Base-by-base conservation (phyloP, 306 rosid species). In the Vicia sativa region DNA sequence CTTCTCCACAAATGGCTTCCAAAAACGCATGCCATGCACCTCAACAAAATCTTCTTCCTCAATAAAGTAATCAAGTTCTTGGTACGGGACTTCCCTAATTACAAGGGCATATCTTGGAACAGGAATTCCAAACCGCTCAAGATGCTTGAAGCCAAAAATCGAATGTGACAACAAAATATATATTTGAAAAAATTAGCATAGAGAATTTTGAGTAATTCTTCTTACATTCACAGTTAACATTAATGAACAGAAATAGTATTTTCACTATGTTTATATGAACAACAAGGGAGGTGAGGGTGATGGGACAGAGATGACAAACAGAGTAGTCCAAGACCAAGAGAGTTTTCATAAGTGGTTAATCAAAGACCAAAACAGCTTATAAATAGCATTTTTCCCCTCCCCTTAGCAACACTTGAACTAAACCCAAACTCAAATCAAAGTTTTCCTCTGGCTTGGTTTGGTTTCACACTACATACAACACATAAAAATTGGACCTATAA, bases 1-100 rank as follows among this genome's bases (percentile, higher is more conserved):
- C 88, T 93, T 93, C 86, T 93, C 99, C 74, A 93, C 99, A 85
- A 93, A 93, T 60, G 99, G 99, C 77, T 93, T 93, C 87, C 86
- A 90, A 50, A 93, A 93, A 18, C 97, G 95, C 67, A 64, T 56
- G 74, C 96, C 96, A 74, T 71, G 79, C 75, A 93, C 97, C 84
- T 93, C 97, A 57, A 93, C 96, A 81, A 88, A 93, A 74, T 93
- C 99, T 79, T 93, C 99, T 82, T 88, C 96, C 87, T 93, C 99
- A 42, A 79, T 49, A 81, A 93, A 93, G 83, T 85, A 86, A 65
- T 93, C 96, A 74, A 93, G 81, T 35, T 88, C 84, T 73, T 93
- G 88, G 70, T 79, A 68, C 1, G 97, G 96, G 44, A 54, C 78
- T 76, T 90, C 99, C 78, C 99, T 81, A 71, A 80, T 87, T 67